Percentiles rank a stretch among this genome's conserved stretches.
Evolutionary conservation across 116 monocot genomes (phyloP).

Genomic region (Zostera marina): DNA sequence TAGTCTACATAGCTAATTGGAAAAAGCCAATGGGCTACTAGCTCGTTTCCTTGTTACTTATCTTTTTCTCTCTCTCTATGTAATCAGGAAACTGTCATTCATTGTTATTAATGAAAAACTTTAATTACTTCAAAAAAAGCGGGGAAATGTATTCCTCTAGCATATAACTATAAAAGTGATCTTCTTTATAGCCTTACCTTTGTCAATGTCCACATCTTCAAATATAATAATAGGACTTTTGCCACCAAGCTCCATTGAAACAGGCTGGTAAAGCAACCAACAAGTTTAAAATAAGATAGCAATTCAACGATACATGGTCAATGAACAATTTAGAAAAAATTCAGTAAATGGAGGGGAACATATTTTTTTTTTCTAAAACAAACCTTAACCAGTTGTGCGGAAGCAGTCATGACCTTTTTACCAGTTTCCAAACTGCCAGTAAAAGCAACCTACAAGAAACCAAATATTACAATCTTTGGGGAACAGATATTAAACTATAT

Average conservation of each 20-base stretch:
- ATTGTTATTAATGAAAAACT: too few relatives aligned
- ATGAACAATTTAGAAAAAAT: neutral
- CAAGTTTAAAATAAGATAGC: neutral
- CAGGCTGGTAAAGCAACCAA: constrained; percentile 32
- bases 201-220: constrained; percentile 92
- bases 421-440: constrained; percentile 97
- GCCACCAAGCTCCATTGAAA: constrained; percentile 98
- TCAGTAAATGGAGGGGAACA: neutral
- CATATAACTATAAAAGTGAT: neutral
- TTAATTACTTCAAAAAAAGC: too few relatives aligned
- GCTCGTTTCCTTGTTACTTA: too few relatives aligned
- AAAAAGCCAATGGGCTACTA: too few relatives aligned
- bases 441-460: constrained; percentile 62
- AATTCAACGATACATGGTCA: neutral
- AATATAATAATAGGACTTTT: constrained; percentile 97
- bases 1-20: too few relatives aligned
- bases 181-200: constrained; percentile 34
- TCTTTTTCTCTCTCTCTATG: too few relatives aligned
- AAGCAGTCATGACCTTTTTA: constrained; percentile 73
- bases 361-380: neutral
- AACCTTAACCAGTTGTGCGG: constrained; percentile 87
- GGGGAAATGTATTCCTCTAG: neutral
- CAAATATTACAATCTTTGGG: neutral
- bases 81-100: too few relatives aligned
- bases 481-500: neutral